These are phyloP conservation scores for Penicillium sp. DNA, from an alignment of 2,329 filamentous ascomycete species.

Conservation along the genomic window DNA sequence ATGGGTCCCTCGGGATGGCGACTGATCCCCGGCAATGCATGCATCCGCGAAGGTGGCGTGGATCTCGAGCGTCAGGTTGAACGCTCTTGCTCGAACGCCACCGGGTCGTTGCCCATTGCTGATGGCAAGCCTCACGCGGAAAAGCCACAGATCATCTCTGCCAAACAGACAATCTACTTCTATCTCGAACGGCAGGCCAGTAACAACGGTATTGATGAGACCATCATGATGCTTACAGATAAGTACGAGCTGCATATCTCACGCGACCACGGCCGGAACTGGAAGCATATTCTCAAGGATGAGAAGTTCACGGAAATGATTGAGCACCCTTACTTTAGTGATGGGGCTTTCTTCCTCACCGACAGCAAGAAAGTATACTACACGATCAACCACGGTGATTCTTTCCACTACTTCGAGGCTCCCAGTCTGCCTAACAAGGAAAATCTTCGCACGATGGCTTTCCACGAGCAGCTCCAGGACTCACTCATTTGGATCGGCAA, in stretches of 20 bases:
- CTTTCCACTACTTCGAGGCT: conserved; percentile 54
- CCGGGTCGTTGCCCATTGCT: conserved; percentile 47
- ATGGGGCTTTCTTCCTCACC: conserved; percentile 84
- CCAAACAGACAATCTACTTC: conserved; percentile 57
- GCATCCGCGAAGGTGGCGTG: conserved; percentile 59
- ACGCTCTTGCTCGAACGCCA: conserved; percentile 68
- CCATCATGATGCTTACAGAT: conserved; percentile 61
- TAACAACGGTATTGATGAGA: conserved; percentile 69
- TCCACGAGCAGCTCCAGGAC: conserved; percentile 81
- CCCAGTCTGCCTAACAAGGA: conserved; percentile 20
- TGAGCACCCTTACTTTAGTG: conserved; percentile 77
- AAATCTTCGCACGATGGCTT: conserved; percentile 60
- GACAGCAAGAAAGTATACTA: conserved; percentile 68
- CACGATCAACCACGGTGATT: conserved; percentile 74
- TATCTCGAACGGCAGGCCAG: conserved; percentile 78
- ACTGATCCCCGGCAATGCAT: conserved; percentile 80
- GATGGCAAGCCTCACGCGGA: conserved; percentile 66
- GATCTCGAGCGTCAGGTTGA: conserved; percentile 73
- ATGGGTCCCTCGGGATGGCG: conserved; percentile 87
- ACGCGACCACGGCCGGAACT: conserved; percentile 83
- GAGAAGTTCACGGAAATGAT: conserved; percentile 65
- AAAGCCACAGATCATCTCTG: conserved; percentile 60
- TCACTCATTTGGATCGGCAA: conserved; percentile 89
- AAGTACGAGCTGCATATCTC: conserved; percentile 68
- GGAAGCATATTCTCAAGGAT: conserved; percentile 63